Conservation (phyloP, 1,284 basidiomycete species). For the Ganoderma sp. region DNA sequence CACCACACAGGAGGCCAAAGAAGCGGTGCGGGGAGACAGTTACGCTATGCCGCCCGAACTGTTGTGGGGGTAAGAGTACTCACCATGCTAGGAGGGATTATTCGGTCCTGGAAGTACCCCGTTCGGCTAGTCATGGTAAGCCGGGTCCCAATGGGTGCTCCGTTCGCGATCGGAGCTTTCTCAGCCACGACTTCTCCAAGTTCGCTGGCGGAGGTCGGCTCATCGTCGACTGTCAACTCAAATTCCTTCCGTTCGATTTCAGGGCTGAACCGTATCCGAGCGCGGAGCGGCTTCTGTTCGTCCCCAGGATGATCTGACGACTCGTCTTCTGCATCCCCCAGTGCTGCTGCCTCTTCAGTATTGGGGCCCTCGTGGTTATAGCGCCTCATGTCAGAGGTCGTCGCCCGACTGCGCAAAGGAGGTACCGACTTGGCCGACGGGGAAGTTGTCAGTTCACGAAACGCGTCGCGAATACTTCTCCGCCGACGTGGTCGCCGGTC, state of each 20-base stretch:
- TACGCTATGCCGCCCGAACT: slow-evolving; percentile 7
- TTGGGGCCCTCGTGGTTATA: slow-evolving; percentile 11
- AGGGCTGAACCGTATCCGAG: slow-evolving; percentile 57
- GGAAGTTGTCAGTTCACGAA: slow-evolving; percentile 35
- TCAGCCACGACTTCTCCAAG: slow-evolving; percentile 7
- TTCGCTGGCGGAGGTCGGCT: slow-evolving; percentile 23
- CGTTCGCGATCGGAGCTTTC: slow-evolving; percentile 8
- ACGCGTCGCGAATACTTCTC: slow-evolving; percentile 60
- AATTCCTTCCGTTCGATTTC: slow-evolving; percentile 23
- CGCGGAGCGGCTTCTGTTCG: slow-evolving; percentile 66
- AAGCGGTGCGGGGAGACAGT: slow-evolving; percentile 12
- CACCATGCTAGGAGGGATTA: slow-evolving; percentile 92
- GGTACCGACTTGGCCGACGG: slow-evolving; percentile 33
- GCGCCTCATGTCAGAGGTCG: slow-evolving; percentile 22
- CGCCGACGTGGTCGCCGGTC: slow-evolving; percentile 56
- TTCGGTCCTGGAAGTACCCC: slow-evolving; percentile 92
- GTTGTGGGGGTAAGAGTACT: slow-evolving; percentile 39
- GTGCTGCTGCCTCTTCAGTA: slow-evolving; percentile 37
- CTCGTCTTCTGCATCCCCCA: slow-evolving; percentile 60
- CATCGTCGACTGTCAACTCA: slow-evolving; percentile 25
- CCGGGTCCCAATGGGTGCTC: slow-evolving; percentile 47
- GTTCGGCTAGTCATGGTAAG: slow-evolving; percentile 96
- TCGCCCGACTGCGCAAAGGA: slow-evolving; percentile 29
- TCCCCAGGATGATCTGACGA: slow-evolving; percentile 51
- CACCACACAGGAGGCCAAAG: slow-evolving; percentile 5